Evolutionary conservation across 139 green algal species (phyloP).

Genomic region (Chlamydomonas applanata): DNA sequence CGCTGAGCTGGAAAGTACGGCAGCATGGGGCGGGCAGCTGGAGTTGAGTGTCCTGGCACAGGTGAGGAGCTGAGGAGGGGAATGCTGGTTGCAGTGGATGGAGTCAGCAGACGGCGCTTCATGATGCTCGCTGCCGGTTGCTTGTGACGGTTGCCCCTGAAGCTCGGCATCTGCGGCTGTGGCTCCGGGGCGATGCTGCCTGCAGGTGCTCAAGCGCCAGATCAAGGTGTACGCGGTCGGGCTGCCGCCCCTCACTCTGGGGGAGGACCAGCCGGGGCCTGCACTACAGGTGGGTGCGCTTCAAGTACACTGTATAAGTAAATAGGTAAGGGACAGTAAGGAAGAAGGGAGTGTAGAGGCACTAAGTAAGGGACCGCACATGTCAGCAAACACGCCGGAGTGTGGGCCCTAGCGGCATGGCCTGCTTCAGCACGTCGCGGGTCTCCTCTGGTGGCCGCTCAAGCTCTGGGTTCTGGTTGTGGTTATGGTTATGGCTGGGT

Average conservation of each 20-base stretch:
- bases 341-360: no score
- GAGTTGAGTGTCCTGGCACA: constrained; percentile 64
- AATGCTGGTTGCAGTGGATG: neutral
- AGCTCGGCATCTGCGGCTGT: no score
- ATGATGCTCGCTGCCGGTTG: no score
- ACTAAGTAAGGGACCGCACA: no score
- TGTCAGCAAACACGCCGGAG: no score
- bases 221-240: constrained; percentile 74
- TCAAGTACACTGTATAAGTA: neutral
- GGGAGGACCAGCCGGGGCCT: constrained; percentile 30
- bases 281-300: constrained; percentile 5
- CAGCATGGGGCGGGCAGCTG: constrained; percentile 88
- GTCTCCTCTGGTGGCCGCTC: no score
- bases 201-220: constrained; percentile 52
- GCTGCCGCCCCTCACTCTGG: constrained; percentile 68
- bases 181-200: neutral
- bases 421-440: no score
- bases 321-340: neutral
- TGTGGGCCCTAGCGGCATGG: no score
- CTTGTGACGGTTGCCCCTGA: no score
- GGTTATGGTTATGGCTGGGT: no score
- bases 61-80: neutral
- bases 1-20: constrained; percentile 66
- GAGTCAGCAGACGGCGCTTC: neutral
- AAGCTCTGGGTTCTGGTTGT: no score